Evolutionary conservation across 1,284 basidiomycete species (phyloP).

Genomic region (Boletus sp.): DNA sequence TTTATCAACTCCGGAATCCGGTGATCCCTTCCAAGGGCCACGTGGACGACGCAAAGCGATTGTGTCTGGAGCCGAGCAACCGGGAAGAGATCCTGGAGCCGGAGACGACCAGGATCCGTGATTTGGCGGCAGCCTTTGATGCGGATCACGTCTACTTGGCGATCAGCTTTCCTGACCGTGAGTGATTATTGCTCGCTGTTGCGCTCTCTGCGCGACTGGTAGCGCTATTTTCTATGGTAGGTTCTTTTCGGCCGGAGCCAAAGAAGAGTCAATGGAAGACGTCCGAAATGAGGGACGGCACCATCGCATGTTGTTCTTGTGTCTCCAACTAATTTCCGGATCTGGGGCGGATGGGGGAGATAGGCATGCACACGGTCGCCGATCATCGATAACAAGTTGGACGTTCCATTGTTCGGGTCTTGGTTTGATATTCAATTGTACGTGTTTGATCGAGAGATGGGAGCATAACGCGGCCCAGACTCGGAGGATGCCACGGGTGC

Average conservation of each 20-base stretch:
- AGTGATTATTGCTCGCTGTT: neutral
- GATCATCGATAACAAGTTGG: too few relatives aligned
- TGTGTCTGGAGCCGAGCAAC: neutral
- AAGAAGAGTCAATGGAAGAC: neutral
- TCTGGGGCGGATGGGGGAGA: neutral
- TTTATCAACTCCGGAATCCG: neutral
- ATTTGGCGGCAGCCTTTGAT: neutral
- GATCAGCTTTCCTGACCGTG: neutral
- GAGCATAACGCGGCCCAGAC: too few relatives aligned
- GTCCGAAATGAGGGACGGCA: neutral
- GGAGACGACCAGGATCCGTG: neutral
- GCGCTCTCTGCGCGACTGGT: too few relatives aligned
- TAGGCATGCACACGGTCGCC: too few relatives aligned
- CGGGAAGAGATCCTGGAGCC: neutral
- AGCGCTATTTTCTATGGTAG: too few relatives aligned
- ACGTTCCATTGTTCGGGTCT: neutral
- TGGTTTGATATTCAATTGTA: too few relatives aligned
- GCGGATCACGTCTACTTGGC: neutral
- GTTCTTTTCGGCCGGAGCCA: too few relatives aligned
- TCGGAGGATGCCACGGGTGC: too few relatives aligned
- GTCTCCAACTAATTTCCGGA: neutral
- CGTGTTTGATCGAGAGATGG: too few relatives aligned
- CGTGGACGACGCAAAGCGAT: neutral
- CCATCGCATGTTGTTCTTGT: neutral
- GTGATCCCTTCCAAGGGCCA: neutral